Evolutionary conservation across 2,329 filamentous ascomycete genomes (phyloP), one percentile per base, ranked within the genome.

Genomic region (Fusarium pseudocircinatum): DNA sequence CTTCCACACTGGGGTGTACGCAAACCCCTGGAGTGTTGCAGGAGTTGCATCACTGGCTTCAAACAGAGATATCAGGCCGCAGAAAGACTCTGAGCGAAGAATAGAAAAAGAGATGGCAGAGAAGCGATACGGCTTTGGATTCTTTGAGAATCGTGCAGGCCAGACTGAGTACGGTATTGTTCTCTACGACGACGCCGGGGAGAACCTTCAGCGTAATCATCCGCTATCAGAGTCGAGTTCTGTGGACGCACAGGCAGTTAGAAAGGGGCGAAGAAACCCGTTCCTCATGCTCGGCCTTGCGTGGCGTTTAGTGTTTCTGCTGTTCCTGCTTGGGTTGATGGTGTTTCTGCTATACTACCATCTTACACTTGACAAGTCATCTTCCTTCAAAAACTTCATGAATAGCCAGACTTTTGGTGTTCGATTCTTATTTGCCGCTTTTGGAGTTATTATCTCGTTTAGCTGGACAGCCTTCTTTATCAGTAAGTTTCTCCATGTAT

Each of bases 371-470:
- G 44, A 78, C 67, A 37, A 75, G 66, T 28, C 67, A n/a, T 74
- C 67, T 13, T 54, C 40, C 80, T 86, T 67, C 80, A 83, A 67
- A 70, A 74, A 22, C 82, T 85, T 69, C 81, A 78, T 86, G 79
- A 82, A 84, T 28, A 79, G 80, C 26, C 81, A 85, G 69, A 80
- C 77, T 1, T 85, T 86, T 62, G 84, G 84, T 6, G 81, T 84
- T 7, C 79, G 85, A 16, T 86, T 87, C 64, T 69, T 86, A 16
- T 82, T 85, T 63, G 83, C 85, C 15, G 75, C 79, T 2, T 66
- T 85, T 7, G 85, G 84, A 14, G 84, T 86, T 9, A 73, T 79
- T 8, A 81, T 84, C 13, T 82, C 83, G 4, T 81, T 86, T 34
- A 81, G 80, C 49, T 87, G 84, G 84, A 79, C 82, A 14, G 78